phyloP scores from a whole-genome alignment of 805 yeast genomes.

The Saturnispora ahearnii region DNA sequence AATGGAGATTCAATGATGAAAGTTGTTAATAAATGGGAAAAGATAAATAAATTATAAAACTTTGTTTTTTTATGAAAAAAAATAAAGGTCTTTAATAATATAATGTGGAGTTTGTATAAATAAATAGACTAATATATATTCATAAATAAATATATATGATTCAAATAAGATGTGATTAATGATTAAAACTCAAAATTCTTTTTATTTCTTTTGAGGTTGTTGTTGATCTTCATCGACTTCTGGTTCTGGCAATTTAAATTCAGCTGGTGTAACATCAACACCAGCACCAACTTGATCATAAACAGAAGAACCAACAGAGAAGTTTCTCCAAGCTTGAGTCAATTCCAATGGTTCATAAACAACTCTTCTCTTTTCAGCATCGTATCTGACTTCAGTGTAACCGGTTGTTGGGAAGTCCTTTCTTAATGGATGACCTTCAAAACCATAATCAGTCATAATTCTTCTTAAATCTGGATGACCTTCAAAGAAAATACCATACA shows the following conservation, averaged over 20 bases:
- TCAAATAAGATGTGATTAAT: neutral
- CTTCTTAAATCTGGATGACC: constrained; percentile 86
- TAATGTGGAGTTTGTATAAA: constrained; percentile 2
- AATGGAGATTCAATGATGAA: constrained; percentile 5
- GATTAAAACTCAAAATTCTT: neutral
- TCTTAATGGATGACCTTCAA: constrained; percentile 85
- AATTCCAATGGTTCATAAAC: constrained; percentile 85
- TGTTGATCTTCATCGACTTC: constrained; percentile 50
- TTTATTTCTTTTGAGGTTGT: constrained; percentile 26
- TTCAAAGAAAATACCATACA: constrained; percentile 81
- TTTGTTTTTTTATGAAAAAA: neutral
- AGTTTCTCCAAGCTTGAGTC: constrained; percentile 89
- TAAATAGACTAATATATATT: constrained; percentile 2
- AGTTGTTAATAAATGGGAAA: constrained; percentile 7
- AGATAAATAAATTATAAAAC: neutral
- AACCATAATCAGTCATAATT: constrained; percentile 86
- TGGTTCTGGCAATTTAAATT: constrained; percentile 75
- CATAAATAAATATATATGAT: constrained; percentile 6
- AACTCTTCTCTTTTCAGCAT: constrained; percentile 82
- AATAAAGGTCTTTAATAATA: neutral
- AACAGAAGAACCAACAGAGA: constrained; percentile 77
- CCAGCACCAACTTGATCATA: constrained; percentile 94
- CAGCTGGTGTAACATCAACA: constrained; percentile 69
- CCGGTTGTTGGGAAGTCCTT: constrained; percentile 92
- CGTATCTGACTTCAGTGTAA: constrained; percentile 83